Percentiles rank a stretch among this genome's conserved stretches.
Evolutionary conservation across 2,329 filamentous ascomycete genomes (phyloP).

Genomic region (Calonectria hongkongensis): DNA sequence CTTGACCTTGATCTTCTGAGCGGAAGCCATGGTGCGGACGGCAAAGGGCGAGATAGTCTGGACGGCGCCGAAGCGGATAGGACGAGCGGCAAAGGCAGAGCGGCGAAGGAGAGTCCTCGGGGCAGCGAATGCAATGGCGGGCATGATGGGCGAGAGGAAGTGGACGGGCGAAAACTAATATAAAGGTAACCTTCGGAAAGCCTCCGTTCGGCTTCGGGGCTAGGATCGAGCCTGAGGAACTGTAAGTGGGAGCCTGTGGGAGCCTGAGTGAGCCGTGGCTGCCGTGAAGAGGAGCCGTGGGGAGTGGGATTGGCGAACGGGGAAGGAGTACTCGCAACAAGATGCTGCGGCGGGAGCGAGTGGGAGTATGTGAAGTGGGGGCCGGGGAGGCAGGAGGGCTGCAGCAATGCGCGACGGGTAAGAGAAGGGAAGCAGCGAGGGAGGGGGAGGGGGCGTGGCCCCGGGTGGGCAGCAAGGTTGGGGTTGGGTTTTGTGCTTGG

Average conservation of each 20-base stretch:
- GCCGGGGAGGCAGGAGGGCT: conserved; percentile 14
- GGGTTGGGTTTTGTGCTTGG: conserved; percentile 41
- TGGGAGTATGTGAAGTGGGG: conserved; percentile 29
- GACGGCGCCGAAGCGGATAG: conserved; percentile 62
- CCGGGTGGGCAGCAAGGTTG: conserved; percentile 27
- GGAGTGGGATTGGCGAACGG: conserved; percentile 44
- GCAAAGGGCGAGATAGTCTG: conserved; percentile 73
- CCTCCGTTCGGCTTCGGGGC: conserved; percentile 39
- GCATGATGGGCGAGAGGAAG: conserved; percentile 54
- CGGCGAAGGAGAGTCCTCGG: conserved; percentile 58
- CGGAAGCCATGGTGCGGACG: conserved; percentile 78
- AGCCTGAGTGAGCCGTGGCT: conserved; percentile 40
- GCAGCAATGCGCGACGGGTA: conserved; percentile 42
- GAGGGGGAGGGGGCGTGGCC: conserved; percentile 31
- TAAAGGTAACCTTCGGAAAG: conserved; percentile 49
- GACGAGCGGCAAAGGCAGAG: conserved; percentile 53
- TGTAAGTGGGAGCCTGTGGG: conserved; percentile 38
- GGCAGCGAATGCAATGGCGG: conserved; percentile 55
- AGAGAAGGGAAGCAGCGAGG: conserved; percentile 35
- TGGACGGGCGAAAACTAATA: conserved; percentile 53
- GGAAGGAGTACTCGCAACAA: conserved; percentile 38
- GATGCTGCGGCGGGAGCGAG: conserved; percentile 28
- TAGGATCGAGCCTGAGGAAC: conserved; percentile 33
- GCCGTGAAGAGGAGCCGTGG: conserved; percentile 51
- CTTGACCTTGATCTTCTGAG: conserved; percentile 98